phyloP scores from a whole-genome alignment of 148 eudicot genomes.

The Arbutus unedo region DNA sequence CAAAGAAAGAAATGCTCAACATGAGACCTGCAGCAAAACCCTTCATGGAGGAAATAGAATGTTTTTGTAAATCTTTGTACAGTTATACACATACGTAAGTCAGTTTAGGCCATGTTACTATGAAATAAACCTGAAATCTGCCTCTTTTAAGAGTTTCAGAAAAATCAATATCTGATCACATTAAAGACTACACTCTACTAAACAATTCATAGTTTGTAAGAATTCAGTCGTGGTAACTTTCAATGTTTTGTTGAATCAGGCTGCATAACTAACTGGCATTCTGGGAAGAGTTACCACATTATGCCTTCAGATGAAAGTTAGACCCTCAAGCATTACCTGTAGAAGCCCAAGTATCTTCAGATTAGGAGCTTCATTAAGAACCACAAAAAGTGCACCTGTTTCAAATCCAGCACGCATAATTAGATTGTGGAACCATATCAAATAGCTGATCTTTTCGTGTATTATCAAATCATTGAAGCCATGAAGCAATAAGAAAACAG shows the following conservation, averaged over 20 bases:
- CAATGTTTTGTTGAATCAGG: background rate
- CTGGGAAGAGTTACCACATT: background rate
- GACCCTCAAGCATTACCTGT: constrained; percentile 46
- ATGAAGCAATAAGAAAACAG: background rate
- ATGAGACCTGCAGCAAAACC: constrained; percentile 99
- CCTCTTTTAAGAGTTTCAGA: background rate
- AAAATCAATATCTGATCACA: background rate
- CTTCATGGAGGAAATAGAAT: constrained; percentile 29
- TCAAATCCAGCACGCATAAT: constrained; percentile 24
- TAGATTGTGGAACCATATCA: constrained; percentile 7
- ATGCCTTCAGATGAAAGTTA: constrained; percentile 2
- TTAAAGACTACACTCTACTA: background rate
- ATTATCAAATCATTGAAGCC: background rate
- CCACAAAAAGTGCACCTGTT: constrained; percentile 91
- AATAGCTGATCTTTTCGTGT: background rate
- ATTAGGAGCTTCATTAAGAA: constrained; percentile 75
- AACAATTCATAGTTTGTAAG: background rate
- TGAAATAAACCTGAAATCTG: background rate
- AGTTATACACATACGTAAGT: background rate
- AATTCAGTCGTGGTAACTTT: background rate
- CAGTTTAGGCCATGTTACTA: background rate
- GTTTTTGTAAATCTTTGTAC: constrained; percentile 7
- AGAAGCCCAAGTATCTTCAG: constrained; percentile 93
- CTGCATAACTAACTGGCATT: constrained; percentile 4
- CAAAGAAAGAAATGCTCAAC: constrained; percentile 97